Conservation (phyloP, 1,284 basidiomycete genomes). For the Thelephora terrestris region DNA sequence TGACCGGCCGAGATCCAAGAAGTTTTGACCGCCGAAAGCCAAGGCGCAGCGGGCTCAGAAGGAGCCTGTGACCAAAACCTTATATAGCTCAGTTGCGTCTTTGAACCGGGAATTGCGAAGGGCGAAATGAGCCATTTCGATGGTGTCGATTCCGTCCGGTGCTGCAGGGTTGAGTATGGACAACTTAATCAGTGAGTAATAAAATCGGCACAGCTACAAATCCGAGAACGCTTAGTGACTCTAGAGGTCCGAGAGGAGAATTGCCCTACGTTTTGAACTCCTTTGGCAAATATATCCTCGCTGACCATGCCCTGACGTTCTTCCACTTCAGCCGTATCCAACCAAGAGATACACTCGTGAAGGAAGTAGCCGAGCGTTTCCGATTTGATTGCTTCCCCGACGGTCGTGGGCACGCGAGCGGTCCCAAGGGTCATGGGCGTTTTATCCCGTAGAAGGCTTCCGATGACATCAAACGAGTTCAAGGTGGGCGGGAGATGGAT, state of each 20-base stretch:
- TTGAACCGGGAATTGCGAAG: conserved; percentile 60
- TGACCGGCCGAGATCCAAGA: background rate
- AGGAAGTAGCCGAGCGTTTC: conserved; percentile 63
- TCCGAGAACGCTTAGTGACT: background rate
- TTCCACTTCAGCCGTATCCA: conserved; percentile 55
- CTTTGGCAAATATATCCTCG: conserved; percentile 62
- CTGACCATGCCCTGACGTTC: conserved; percentile 53
- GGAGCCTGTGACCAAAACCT: conserved; percentile 36
- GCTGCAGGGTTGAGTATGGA: conserved; percentile 45
- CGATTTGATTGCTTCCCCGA: conserved; percentile 49
- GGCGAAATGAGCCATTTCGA: conserved; percentile 67
- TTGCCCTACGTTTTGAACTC: conserved; percentile 54
- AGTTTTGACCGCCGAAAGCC: background rate
- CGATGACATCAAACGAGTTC: conserved; percentile 63
- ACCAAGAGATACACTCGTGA: conserved; percentile 52
- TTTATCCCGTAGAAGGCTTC: conserved; percentile 50
- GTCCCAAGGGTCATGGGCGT: conserved; percentile 30
- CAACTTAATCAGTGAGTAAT: conserved; percentile 54
- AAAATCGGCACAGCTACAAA: conserved; percentile 65
- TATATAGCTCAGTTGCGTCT: conserved; percentile 63
- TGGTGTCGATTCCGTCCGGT: conserved; percentile 43
- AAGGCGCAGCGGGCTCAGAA: conserved; percentile 26
- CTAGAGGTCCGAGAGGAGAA: background rate
- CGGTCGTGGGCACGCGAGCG: conserved; percentile 38
- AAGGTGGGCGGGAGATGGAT: conserved; percentile 52